Percentiles rank a stretch among this genome's conserved stretches.
phyloP scores from a whole-genome alignment of 1,284 basidiomycete species.

The Fomitopsis betulina region DNA sequence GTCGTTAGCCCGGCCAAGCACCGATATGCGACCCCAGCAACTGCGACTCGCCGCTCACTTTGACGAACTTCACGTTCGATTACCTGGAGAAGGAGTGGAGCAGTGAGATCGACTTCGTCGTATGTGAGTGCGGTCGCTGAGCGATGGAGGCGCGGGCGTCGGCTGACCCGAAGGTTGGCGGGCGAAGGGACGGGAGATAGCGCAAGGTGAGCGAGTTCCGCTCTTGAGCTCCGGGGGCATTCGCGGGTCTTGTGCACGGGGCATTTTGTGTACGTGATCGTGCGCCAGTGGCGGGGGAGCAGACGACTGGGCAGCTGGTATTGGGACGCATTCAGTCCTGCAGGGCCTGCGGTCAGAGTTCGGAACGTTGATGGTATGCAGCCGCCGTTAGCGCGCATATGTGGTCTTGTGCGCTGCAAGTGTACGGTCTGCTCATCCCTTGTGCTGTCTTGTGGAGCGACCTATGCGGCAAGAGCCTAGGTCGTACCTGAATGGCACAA shows the following conservation, averaged over 20 bases:
- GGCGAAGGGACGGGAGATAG: constrained; percentile 85
- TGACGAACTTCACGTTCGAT: constrained; percentile 81
- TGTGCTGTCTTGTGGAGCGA: background rate
- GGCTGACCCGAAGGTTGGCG: background rate
- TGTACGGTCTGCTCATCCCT: background rate
- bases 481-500: background rate
- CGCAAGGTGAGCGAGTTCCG: constrained; percentile 54
- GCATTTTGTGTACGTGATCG: background rate
- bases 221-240: background rate
- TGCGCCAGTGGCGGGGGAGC: background rate
- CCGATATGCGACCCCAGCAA: constrained; percentile 43
- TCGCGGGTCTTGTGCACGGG: background rate
- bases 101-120: constrained; percentile 84
- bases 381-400: background rate
- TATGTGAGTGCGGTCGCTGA: constrained; percentile 47
- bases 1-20: background rate
- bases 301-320: background rate
- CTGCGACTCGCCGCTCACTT: constrained; percentile 79
- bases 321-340: background rate
- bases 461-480: background rate
- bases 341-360: background rate
- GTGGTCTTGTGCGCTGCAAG: background rate
- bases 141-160: background rate
- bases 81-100: constrained; percentile 81
- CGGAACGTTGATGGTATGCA: background rate